These are phyloP conservation scores for Geotrichum australiense DNA, from an alignment of 1,139 yeast species.

Conservation along the genomic window DNA sequence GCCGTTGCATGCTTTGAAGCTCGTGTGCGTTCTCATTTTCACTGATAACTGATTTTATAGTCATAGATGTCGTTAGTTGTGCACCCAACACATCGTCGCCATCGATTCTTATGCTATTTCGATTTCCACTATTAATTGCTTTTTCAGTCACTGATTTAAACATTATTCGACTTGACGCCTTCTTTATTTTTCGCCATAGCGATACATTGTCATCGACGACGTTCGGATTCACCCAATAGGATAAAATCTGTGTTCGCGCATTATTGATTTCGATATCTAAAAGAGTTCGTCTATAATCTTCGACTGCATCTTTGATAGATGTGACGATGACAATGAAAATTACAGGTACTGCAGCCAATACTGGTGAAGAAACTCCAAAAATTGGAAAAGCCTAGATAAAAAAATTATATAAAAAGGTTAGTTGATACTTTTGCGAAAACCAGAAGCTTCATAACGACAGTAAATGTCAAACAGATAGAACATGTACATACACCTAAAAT, in stretches of 20 bases:
- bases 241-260: slow-evolving; percentile 72
- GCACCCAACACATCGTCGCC: slow-evolving; percentile 13
- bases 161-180: slow-evolving; percentile 35
- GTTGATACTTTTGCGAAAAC: slow-evolving; percentile 4
- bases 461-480: neutral
- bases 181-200: slow-evolving; percentile 62
- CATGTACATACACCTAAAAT: slow-evolving; percentile 46
- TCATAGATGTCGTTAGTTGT: slow-evolving; percentile 9
- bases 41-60: slow-evolving; percentile 15
- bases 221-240: slow-evolving; percentile 67
- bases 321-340: slow-evolving; percentile 86
- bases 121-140: neutral
- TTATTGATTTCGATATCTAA: slow-evolving; percentile 83
- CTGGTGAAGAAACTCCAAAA: slow-evolving; percentile 89
- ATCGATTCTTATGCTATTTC: slow-evolving; percentile 4
- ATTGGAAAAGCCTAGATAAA: slow-evolving; percentile 50
- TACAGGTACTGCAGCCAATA: slow-evolving; percentile 85
- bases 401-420: slow-evolving; percentile 15
- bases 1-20: slow-evolving; percentile 41
- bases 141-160: slow-evolving; percentile 18
- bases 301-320: slow-evolving; percentile 88
- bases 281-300: slow-evolving; percentile 78
- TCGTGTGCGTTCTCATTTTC: slow-evolving; percentile 9
- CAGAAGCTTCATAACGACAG: neutral
- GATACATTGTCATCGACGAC: slow-evolving; percentile 58